A percentile compares a stretch with the other conserved stretches of the same genome.
Evolutionary conservation across 257 asterid genomes (phyloP).

Genomic region (Penstemon barbatus): DNA sequence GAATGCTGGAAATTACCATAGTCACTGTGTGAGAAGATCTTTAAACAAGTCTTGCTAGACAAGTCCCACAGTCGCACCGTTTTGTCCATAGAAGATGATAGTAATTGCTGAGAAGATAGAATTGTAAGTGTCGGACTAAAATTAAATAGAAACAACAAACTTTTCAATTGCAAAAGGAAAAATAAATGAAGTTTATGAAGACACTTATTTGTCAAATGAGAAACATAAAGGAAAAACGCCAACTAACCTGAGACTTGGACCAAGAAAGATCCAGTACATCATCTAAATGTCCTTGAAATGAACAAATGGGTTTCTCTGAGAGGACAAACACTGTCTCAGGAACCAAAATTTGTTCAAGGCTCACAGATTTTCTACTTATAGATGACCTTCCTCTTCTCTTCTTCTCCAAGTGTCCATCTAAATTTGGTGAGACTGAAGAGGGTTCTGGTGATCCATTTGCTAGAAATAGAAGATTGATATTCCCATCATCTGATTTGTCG

Average conservation of each 20-base stretch:
- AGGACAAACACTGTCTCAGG: slow-evolving; percentile 84
- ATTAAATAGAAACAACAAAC: slow-evolving; percentile 23
- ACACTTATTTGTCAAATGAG: slow-evolving; percentile 12
- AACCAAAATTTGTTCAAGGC: slow-evolving; percentile 76
- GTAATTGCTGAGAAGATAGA: slow-evolving; percentile 62
- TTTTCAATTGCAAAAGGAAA: slow-evolving; percentile 8
- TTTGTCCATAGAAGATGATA: slow-evolving; percentile 96
- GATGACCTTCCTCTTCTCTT: slow-evolving; percentile 87
- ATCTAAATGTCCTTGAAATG: slow-evolving; percentile 82
- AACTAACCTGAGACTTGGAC: slow-evolving; percentile 96
- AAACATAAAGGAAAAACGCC: slow-evolving; percentile 20
- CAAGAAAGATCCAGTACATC: slow-evolving; percentile 95
- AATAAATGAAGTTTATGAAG: neutral
- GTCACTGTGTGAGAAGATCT: slow-evolving; percentile 90
- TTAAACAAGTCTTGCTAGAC: slow-evolving; percentile 77
- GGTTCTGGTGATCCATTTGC: slow-evolving; percentile 88
- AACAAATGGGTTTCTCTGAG: slow-evolving; percentile 77
- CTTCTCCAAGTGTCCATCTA: slow-evolving; percentile 73
- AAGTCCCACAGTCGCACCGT: slow-evolving; percentile 97
- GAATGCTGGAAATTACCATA: slow-evolving; percentile 62
- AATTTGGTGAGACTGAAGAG: slow-evolving; percentile 63
- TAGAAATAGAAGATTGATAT: slow-evolving; percentile 62
- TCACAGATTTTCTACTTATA: slow-evolving; percentile 73
- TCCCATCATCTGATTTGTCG: slow-evolving; percentile 84
- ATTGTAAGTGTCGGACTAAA: slow-evolving; percentile 17